Conservation (phyloP, 2,329 filamentous ascomycete species). For the Huntiella abstrusa region DNA sequence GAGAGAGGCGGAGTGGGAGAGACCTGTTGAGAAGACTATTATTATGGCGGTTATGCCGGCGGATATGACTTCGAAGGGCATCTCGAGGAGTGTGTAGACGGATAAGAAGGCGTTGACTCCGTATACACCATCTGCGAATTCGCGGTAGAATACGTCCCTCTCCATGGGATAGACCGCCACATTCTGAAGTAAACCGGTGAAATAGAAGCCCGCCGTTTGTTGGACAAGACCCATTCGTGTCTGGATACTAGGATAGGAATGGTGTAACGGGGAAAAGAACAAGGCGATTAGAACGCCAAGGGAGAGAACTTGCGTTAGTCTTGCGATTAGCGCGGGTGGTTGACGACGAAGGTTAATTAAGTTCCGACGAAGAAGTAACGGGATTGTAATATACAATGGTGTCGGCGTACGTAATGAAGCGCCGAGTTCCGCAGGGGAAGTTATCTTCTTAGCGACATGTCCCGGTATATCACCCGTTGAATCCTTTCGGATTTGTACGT, state of each 20-base stretch:
- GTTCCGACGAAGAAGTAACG: constrained; percentile 47
- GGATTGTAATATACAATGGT: constrained; percentile 42
- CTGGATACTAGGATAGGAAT: constrained; percentile 52
- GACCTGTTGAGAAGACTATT: constrained; percentile 42
- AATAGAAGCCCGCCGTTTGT: constrained; percentile 52
- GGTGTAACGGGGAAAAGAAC: constrained; percentile 53
- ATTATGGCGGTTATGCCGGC: constrained; percentile 47
- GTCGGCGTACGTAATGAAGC: constrained; percentile 45
- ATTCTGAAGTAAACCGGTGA: constrained; percentile 64
- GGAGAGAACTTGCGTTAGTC: constrained; percentile 47
- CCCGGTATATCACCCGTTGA: background rate
- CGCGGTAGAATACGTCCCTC: constrained; percentile 58
- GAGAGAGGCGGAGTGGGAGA: constrained; percentile 42
- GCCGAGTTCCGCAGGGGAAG: constrained; percentile 53
- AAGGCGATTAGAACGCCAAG: constrained; percentile 43
- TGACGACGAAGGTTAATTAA: constrained; percentile 51
- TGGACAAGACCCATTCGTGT: constrained; percentile 57
- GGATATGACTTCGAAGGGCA: constrained; percentile 51
- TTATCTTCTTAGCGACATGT: constrained; percentile 19
- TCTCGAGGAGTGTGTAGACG: constrained; percentile 49
- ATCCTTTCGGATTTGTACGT: background rate
- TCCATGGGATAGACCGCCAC: constrained; percentile 55
- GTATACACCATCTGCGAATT: constrained; percentile 57
- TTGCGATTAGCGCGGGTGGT: constrained; percentile 42
- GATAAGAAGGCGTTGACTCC: constrained; percentile 51